These are phyloP conservation scores for Carex pumila DNA, from an alignment of 176 grass and related monocot genomes.

Conservation along the genomic window DNA sequence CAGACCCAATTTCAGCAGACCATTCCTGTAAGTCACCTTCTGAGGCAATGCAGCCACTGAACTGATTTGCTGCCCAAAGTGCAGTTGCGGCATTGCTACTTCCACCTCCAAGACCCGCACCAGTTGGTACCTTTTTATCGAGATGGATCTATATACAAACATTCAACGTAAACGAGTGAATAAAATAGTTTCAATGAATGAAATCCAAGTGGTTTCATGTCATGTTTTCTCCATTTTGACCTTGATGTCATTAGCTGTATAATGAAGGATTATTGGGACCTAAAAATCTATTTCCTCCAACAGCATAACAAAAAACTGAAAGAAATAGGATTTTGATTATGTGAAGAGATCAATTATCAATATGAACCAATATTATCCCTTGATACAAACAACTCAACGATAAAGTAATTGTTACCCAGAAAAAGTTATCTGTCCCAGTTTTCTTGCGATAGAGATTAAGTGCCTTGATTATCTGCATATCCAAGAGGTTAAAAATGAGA, in stretches of 20 bases:
- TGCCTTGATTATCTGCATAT: slow-evolving; percentile 82
- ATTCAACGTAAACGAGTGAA: background rate
- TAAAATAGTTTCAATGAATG: background rate
- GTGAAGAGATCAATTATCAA: background rate
- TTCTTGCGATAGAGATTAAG: slow-evolving; percentile 92
- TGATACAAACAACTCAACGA: slow-evolving; percentile 2
- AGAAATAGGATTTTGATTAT: background rate
- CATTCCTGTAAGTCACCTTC: slow-evolving; percentile 95
- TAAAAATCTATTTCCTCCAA: background rate
- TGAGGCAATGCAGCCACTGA: slow-evolving; percentile 82
- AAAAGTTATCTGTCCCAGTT: slow-evolving; percentile 85
- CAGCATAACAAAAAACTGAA: background rate
- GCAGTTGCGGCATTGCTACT: slow-evolving; percentile 97
- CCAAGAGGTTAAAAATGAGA: slow-evolving; percentile 23
- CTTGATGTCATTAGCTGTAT: background rate
- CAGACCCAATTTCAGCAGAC: slow-evolving; percentile 98
- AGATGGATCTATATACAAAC: slow-evolving; percentile 68
- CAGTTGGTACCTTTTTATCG: slow-evolving; percentile 96
- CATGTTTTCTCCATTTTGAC: background rate
- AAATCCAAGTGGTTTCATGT: background rate
- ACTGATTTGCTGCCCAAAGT: slow-evolving; percentile 97
- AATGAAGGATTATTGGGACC: background rate
- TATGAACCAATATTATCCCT: background rate
- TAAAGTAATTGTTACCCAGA: slow-evolving; percentile 50
- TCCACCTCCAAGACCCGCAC: slow-evolving; percentile 97